Percentiles rank a stretch among this genome's conserved stretches.
phyloP scores from a whole-genome alignment of 371 early-diverging fungal genomes.

The Apophysomyces elegans region DNA sequence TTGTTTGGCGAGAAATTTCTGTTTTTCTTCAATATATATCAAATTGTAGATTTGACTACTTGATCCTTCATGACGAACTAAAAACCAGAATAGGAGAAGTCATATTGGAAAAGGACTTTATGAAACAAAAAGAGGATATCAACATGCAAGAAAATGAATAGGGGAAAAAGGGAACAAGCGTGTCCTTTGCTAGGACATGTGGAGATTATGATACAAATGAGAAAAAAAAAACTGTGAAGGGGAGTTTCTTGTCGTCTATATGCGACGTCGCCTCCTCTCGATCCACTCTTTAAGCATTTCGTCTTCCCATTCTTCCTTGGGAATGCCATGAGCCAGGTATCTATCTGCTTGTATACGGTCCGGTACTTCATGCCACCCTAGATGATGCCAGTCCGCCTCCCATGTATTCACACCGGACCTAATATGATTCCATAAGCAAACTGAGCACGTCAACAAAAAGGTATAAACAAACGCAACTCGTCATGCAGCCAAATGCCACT shows the following conservation, averaged over 20 bases:
- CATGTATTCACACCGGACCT: conserved; percentile 50
- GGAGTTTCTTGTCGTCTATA: neutral
- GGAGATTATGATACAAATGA: conserved; percentile 5
- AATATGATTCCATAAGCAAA: conserved; percentile 3
- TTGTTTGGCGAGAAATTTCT: too few species aligned
- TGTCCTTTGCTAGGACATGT: neutral
- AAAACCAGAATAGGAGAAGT: too few species aligned
- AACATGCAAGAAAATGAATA: conserved; percentile 3
- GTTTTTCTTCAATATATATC: too few species aligned
- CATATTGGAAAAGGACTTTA: neutral
- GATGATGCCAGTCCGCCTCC: conserved; percentile 35
- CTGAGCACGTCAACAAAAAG: conserved; percentile 9
- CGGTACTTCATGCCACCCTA: conserved; percentile 45
- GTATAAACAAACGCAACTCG: conserved; percentile 28
- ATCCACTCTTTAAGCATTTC: conserved; percentile 45
- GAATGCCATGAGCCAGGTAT: conserved; percentile 29
- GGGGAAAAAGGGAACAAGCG: neutral
- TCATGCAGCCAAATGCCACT: conserved; percentile 61
- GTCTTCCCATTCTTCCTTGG: conserved; percentile 58
- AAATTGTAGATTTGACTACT: too few species aligned
- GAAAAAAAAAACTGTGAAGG: neutral
- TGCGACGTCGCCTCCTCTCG: conserved; percentile 23
- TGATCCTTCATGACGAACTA: too few species aligned
- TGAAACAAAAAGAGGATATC: conserved; percentile 8
- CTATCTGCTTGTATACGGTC: conserved; percentile 43